These are phyloP conservation scores for Daldinia decipiens DNA, from an alignment of 495 filamentous ascomycete genomes.

Conservation along the genomic window DNA sequence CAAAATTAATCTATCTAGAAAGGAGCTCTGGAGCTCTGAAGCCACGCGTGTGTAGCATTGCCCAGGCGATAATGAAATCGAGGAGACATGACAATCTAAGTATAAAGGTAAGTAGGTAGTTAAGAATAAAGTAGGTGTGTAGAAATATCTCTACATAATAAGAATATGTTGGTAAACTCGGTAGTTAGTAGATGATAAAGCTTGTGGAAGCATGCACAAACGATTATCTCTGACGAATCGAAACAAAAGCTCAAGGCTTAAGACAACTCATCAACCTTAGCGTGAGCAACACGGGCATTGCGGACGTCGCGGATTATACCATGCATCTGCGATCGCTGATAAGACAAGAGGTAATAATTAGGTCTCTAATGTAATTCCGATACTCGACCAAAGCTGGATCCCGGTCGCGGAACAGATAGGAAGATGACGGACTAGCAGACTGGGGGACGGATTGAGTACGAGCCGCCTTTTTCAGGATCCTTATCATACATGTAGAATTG, in stretches of 20 bases:
- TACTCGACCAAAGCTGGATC: neutral
- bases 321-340: conserved; percentile 32
- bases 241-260: neutral
- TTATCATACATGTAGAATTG: neutral
- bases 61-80: neutral
- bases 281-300: conserved; percentile 1
- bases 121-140: conserved; percentile 6
- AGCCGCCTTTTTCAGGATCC: conserved; percentile 23
- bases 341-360: conserved; percentile 20
- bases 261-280: conserved; percentile 22
- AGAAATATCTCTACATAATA: too few species aligned
- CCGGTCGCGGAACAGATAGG: conserved; percentile 42
- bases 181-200: neutral
- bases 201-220: conserved; percentile 3
- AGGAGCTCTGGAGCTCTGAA: conserved; percentile 1
- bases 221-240: conserved; percentile 41
- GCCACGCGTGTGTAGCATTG: conserved; percentile 12
- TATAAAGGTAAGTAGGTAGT: too few species aligned
- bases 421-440: conserved; percentile 15
- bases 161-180: neutral
- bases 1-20: conserved; percentile 33
- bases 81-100: neutral
- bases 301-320: neutral
- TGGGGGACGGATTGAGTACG: neutral
- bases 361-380: conserved; percentile 9